Base-by-base conservation (phyloP, 805 yeast species). In the Schwanniomyces sp. region DNA sequence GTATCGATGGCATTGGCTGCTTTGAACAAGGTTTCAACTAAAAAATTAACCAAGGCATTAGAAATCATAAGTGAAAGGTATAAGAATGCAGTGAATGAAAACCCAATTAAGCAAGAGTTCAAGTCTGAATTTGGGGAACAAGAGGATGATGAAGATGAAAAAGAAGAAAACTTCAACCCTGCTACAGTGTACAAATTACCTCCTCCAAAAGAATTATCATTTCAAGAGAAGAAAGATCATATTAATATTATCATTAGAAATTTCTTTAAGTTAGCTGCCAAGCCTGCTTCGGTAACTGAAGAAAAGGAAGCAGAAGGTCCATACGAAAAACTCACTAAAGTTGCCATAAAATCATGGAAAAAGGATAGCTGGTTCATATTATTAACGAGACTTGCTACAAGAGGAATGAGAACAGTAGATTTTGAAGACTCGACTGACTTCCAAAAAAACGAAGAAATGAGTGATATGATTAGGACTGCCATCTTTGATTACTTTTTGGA, bases 291-390 rank as follows among this genome's bases (percentile, higher is more conserved):
- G 2, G 30, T 43, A 18, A 17, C 44, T 27, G 60, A 53, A 10
- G 56, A 55, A 21, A 48, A 38, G 34, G 53, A 45, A 44, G 53
- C 47, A 34, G 57, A 49, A 48, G 62, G 46, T 32, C 56, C 71
- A 59, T 51, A 64, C 44, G 57, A 75, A 12, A 82, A 81, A 44
- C 79, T 92, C 75, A 78, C 83, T 7, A 81, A 78, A 50, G 69
- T 78, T 8, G 83, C 82, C 2, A 76, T 79, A 27, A 63, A 73
- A 9, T 63, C 69, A 21, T 80, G 84, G 84, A 71, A 68, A 42
- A 78, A 75, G 36, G 85, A 84, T 52, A 81, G 92, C 1, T 91
- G 97, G 96, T 69, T 89, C 11, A 72, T 84, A 4, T 59, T 92
- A 11, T 70, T 91, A 36, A 80, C 90, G 1, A 74, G 98, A 60